Evolutionary conservation across 371 early-diverging fungal species (phyloP), one percentile per base, ranked within the genome.

Genomic region (Mortierella sp.): DNA sequence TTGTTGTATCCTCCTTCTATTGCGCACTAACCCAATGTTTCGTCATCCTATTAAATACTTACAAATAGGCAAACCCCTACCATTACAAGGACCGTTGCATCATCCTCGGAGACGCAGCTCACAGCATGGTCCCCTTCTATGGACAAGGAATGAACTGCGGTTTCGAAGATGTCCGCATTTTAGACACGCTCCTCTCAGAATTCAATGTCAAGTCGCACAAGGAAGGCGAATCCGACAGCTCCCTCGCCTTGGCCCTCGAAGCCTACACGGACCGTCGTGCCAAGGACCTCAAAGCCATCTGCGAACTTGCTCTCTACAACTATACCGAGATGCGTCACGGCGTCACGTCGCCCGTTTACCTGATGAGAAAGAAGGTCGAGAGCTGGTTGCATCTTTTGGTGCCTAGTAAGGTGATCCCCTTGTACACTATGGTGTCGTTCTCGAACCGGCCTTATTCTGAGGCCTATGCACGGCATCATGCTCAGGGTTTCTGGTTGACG

Each of bases 61-160:
- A 8, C 53, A 28, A 24, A 43, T 75, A 94, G 94, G 95, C 97
- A 73, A 91, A 93, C 64, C 98, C 98, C 5, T 96, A 98, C 85
- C 93, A 98, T 76, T 94, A 95, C 88, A 88, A 92, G 61, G 91
- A 94, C 73, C 91, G 90, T 13, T 93, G 90, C 1, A 90, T 98
- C 21, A 95, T 98, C 50, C 82, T 99, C 51, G 99, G 99, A 40
- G 99, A 99, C 86, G 97, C 99, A 0, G 98, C 99, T 0, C 99
- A 99, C 83, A 96, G 97, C 37, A 98, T 98, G 98, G 98, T 99
- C 0, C 99, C 99, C 9, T 99, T 99, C 82, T 99, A 96, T 69
- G 97, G 96, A 9, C 96, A 97, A 81, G 99, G 99, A 5, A 98
- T 99, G 98, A 99, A 99, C 88, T 97, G 97, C 89, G 99, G 99